Evolutionary conservation across 352 stramenopile genomes (phyloP).

Genomic region (Globisporangium perplexum): DNA sequence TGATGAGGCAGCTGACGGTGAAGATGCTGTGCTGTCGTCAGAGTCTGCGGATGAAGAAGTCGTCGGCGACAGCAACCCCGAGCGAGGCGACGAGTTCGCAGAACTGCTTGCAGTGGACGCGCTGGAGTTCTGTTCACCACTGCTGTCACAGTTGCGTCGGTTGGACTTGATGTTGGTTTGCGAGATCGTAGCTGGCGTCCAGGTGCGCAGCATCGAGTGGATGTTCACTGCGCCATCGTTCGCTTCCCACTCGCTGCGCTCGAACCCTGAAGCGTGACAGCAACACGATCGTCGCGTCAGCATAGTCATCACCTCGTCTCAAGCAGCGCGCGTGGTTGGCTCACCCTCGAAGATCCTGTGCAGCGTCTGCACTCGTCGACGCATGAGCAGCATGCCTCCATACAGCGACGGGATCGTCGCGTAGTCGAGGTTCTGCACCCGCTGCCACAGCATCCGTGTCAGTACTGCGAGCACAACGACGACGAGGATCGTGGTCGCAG

Average conservation of each 20-base stretch:
- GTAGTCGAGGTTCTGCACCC: conserved; percentile 44
- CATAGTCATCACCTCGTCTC: too few species aligned
- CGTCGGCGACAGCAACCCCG: neutral
- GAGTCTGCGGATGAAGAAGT: neutral
- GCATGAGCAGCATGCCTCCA: conserved; percentile 56
- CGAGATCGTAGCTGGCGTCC: conserved; percentile 5
- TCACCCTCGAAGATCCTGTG: conserved; percentile 50
- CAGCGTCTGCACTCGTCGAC: conserved; percentile 35
- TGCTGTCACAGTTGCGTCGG: neutral
- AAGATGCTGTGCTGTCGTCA: neutral
- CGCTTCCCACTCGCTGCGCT: conserved; percentile 49
- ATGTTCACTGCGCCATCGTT: conserved; percentile 78
- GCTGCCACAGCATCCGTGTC: conserved; percentile 18
- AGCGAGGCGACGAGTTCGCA: neutral
- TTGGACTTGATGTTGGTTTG: too few species aligned
- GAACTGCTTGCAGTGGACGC: neutral
- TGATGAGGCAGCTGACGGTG: neutral
- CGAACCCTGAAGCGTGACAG: conserved; percentile 16
- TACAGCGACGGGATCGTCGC: conserved; percentile 59
- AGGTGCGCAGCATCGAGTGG: conserved; percentile 60
- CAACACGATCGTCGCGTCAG: too few species aligned
- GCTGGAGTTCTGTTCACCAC: neutral
- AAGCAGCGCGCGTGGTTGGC: too few species aligned
- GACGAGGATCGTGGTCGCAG: too few species aligned
- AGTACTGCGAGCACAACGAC: conserved; percentile 5